Evolutionary conservation across 345 rosid species (phyloP).

Genomic region (Aegle marmelos): DNA sequence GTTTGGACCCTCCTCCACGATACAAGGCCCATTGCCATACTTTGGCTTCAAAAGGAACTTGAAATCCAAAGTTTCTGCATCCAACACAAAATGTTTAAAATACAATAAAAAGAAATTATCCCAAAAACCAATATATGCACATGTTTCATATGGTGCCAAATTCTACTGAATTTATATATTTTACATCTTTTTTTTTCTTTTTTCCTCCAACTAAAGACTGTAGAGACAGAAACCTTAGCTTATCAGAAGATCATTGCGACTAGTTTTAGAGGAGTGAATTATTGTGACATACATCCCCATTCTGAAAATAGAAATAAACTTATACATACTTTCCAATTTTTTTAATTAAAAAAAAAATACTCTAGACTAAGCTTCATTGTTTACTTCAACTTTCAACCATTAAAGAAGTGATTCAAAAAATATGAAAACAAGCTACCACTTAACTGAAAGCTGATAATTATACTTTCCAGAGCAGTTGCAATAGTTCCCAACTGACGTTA

Average conservation of each 20-base stretch:
- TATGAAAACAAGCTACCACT: not conserved
- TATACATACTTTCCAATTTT: too few relatives aligned
- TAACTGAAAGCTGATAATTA: not conserved
- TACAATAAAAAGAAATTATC: not conserved
- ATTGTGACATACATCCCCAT: not conserved
- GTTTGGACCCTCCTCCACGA: conserved; percentile 89
- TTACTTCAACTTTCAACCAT: not conserved
- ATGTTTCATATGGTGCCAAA: not conserved
- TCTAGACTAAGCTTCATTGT: not conserved
- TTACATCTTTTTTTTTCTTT: not conserved
- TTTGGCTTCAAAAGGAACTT: conserved; percentile 98
- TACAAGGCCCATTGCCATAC: conserved; percentile 49
- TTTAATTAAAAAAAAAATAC: not conserved
- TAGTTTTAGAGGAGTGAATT: not conserved
- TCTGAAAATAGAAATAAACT: too few relatives aligned
- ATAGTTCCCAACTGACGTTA: not conserved
- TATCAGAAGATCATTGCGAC: not conserved
- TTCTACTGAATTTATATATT: not conserved
- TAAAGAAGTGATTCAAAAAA: not conserved
- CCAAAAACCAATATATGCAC: not conserved
- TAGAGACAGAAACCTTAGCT: not conserved
- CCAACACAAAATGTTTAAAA: conserved; percentile 9
- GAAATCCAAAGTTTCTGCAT: conserved; percentile 89
- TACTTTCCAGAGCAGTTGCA: not conserved
- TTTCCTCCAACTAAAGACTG: too few relatives aligned